Base-by-base conservation (phyloP, 139 green algal species). In the Tetradesmus lagerheimii region DNA sequence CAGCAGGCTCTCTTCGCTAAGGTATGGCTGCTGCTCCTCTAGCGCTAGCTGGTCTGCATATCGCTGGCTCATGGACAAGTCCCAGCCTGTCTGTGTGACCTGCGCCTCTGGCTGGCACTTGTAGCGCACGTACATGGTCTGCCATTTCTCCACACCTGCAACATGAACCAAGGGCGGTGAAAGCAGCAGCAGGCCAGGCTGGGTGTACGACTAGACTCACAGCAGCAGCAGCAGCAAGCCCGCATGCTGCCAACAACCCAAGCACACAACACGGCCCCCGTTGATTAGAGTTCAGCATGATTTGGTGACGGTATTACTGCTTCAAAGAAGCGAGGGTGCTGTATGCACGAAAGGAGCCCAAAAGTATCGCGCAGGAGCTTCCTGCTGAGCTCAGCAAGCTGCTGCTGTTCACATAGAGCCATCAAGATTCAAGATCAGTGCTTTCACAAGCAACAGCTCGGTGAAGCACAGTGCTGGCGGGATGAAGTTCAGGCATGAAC, bases 71-170 rank as follows among this genome's bases (percentile, higher is more conserved):
- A 76, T 83, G 0, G 57, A n/a, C 47, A 91, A 47, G 34, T 94
- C 89, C 93, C 93, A 95, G 66, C 92, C 91, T 34, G 35, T 80
- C 18, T 31, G 23, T 15, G 64, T 83, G n/a, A 92, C 74, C 43
- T 93, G 91, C 8, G 90, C 91, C 62, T 93, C 91, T 67, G 74
- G 76, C 35, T 92, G 80, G 31, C 88, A 78, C 35, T 89, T 88
- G 80, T 96, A 96, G 2, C 93, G 89, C 16, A 94, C 89, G 38
- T 94, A 95, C 9, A 87, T 92, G 0, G 93, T 93, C 78, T 96
- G 94, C 90, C 91, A 93, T 1, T 91, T 90, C 20, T 94, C 91
- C 34, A 94, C 91, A 76, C 85, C 92, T 95, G 88, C 50, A 90
- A 31, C 38, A 25, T 20, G 27, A 25, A 39, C 1, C 14, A 18